These are phyloP conservation scores for Novymonas esmeraldas DNA, from an alignment of 208 protist species.

Conservation along the genomic window DNA sequence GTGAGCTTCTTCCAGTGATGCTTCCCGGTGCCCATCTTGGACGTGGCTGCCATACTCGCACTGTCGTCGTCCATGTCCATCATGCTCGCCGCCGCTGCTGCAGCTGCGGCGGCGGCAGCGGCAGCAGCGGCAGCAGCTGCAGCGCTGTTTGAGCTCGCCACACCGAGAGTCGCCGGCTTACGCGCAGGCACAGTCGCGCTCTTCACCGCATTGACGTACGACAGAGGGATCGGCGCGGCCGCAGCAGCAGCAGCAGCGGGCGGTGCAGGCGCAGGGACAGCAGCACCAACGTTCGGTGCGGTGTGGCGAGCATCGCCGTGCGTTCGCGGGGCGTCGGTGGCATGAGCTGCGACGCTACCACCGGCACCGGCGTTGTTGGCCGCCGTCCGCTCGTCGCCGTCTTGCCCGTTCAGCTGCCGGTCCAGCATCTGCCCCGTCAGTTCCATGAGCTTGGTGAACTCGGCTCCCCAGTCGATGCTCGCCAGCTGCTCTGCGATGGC, in stretches of 20 bases:
- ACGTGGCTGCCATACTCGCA: slow-evolving; percentile 13
- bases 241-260: slow-evolving; percentile 3
- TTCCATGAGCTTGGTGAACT: slow-evolving; percentile 77
- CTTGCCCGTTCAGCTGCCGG: slow-evolving; percentile 48
- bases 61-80: slow-evolving; percentile 26
- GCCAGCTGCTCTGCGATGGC: slow-evolving; percentile 23
- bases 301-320: not conserved
- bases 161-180: slow-evolving; percentile 34
- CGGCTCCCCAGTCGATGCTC: slow-evolving; percentile 67
- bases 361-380: slow-evolving; percentile 5
- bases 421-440: slow-evolving; percentile 72
- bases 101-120: slow-evolving; percentile 8
- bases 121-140: slow-evolving; percentile 14
- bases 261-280: not conserved
- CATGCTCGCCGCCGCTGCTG: too few species aligned
- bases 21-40: slow-evolving; percentile 60
- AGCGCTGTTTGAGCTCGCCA: slow-evolving; percentile 18
- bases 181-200: slow-evolving; percentile 13
- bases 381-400: slow-evolving; percentile 30
- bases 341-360: slow-evolving; percentile 5
- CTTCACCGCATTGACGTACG: slow-evolving; percentile 47
- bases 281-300: not conserved
- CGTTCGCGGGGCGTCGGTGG: not conserved
- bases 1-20: slow-evolving; percentile 88
- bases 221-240: slow-evolving; percentile 28